A percentile compares a stretch with the other conserved stretches of the same genome.
Conservation (phyloP, 1,139 yeast genomes). For the Yarrowia galli region DNA sequence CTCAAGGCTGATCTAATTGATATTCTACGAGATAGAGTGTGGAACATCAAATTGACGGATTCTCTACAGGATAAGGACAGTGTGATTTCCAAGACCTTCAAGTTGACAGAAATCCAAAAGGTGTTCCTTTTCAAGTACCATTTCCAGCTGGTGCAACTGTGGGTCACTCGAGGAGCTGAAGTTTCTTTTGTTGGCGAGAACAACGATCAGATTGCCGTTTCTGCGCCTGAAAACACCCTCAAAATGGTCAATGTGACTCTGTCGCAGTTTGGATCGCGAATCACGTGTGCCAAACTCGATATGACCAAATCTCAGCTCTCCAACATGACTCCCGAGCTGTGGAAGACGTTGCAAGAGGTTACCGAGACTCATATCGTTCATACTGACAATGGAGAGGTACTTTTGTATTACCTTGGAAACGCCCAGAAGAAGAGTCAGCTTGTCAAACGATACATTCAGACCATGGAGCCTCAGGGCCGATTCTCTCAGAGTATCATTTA, state of each 20-base stretch:
- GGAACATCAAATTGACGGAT: not conserved
- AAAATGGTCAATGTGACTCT: constrained; percentile 8
- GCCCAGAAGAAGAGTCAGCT: not conserved
- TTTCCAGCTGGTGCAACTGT: constrained; percentile 7
- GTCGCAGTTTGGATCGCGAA: not conserved
- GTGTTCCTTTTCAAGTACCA: constrained; percentile 12
- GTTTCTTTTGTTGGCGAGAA: not conserved
- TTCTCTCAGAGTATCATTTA: constrained; percentile 4
- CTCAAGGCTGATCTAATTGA: not conserved
- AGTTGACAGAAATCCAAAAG: not conserved
- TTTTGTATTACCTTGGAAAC: constrained; percentile 1
- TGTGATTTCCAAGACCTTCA: not conserved
- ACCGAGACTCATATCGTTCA: not conserved
- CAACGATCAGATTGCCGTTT: not conserved
- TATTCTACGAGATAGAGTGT: not conserved
- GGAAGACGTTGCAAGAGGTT: not conserved
- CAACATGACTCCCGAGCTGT: not conserved
- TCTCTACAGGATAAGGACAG: not conserved
- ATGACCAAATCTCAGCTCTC: not conserved
- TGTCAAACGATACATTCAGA: constrained; percentile 1
- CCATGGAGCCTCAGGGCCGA: not conserved
- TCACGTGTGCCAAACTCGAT: not conserved
- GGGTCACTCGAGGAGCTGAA: constrained; percentile 19
- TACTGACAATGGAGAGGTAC: not conserved
- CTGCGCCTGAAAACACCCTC: not conserved